Percentiles rank a stretch among this genome's conserved stretches.
phyloP scores from a whole-genome alignment of 257 asterid genomes.

The Orobanche coerulescens region DNA sequence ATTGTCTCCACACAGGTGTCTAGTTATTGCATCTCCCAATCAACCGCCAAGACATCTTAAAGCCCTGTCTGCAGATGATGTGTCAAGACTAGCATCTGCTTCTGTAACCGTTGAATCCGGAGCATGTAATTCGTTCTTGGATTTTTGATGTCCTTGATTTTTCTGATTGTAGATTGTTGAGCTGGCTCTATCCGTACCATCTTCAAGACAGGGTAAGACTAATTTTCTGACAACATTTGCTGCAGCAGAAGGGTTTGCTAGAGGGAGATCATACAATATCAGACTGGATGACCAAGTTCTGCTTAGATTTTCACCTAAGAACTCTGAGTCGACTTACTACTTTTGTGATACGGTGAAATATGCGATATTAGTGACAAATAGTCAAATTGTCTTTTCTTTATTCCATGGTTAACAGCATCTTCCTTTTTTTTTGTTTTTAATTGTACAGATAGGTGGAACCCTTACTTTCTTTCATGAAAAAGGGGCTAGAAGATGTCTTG shows the following conservation, averaged over 20 bases:
- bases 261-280: slow-evolving; percentile 95
- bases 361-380: slow-evolving; percentile 9
- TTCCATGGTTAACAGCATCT: not conserved
- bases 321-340: slow-evolving; percentile 86
- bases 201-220: slow-evolving; percentile 29
- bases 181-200: no score
- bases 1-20: not conserved
- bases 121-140: slow-evolving; percentile 60
- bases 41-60: slow-evolving; percentile 45
- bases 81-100: slow-evolving; percentile 47
- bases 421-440: not conserved
- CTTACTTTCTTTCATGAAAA: slow-evolving; percentile 87
- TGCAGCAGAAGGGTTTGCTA: slow-evolving; percentile 98
- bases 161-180: no score
- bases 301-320: slow-evolving; percentile 90
- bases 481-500: slow-evolving; percentile 89
- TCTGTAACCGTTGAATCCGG: slow-evolving; percentile 63
- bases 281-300: slow-evolving; percentile 86
- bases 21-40: slow-evolving; percentile 32
- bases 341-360: slow-evolving; percentile 90
- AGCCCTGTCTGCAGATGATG: slow-evolving; percentile 51
- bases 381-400: slow-evolving; percentile 13
- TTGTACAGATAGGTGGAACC: slow-evolving; percentile 91
- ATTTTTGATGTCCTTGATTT: not conserved
- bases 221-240: slow-evolving; percentile 48